Conservation (phyloP, 371 early-diverging fungal genomes). For the Cokeromyces recurvatus region DNA sequence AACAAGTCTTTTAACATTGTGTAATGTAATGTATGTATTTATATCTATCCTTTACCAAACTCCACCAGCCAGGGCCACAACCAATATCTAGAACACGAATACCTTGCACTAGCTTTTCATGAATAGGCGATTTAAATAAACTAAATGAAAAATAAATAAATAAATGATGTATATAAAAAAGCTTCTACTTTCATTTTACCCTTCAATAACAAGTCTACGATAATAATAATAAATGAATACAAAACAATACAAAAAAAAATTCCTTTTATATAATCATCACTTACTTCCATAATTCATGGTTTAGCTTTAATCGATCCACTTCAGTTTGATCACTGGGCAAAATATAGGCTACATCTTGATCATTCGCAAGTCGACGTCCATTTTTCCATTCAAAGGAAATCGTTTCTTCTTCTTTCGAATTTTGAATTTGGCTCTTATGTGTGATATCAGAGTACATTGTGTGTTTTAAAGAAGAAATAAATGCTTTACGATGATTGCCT, state of each 20-base stretch:
- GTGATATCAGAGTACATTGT: too few species aligned
- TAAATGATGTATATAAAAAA: too few species aligned
- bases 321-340: conserved; percentile 40
- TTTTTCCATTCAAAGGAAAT: conserved; percentile 20
- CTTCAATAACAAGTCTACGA: conserved; percentile 4
- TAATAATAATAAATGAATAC: neutral
- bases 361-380: conserved; percentile 25
- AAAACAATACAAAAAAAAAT: too few species aligned
- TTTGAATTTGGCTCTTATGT: too few species aligned
- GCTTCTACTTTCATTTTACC: conserved; percentile 3
- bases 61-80: conserved; percentile 49
- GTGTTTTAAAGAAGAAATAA: too few species aligned
- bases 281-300: conserved; percentile 36
- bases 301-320: conserved; percentile 32
- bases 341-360: conserved; percentile 33
- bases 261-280: too few species aligned
- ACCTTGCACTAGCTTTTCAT: conserved; percentile 32
- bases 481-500: too few species aligned
- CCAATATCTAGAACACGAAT: conserved; percentile 42
- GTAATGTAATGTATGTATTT: neutral
- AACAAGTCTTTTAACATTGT: too few species aligned
- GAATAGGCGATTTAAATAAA: conserved; percentile 32
- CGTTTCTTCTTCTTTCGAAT: neutral
- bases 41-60: conserved; percentile 14
- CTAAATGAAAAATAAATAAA: conserved; percentile 6